phyloP scores from a whole-genome alignment of 202 grass and related monocot species.

The Thinopyrum obtusiflorum region DNA sequence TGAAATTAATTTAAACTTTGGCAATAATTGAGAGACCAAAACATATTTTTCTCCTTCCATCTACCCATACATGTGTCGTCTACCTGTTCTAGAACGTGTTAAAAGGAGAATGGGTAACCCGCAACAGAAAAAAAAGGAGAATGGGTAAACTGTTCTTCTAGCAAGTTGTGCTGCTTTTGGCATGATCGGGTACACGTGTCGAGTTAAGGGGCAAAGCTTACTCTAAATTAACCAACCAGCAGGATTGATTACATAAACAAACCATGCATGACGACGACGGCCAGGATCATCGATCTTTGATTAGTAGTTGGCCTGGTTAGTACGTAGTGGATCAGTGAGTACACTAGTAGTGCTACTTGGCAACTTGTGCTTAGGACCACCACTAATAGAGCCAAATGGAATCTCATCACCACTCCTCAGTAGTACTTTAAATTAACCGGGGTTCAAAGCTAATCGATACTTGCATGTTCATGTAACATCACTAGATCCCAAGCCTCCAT shows the following conservation, averaged over 20 bases:
- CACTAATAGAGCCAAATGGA: constrained; percentile 24
- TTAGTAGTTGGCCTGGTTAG: neutral
- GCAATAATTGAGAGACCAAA: neutral
- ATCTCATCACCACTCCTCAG: constrained; percentile 2
- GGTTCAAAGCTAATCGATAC: neutral
- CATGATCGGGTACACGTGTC: neutral
- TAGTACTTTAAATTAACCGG: neutral
- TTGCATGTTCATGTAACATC: neutral
- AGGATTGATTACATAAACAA: neutral
- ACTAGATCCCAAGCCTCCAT: neutral
- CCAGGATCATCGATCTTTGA: neutral
- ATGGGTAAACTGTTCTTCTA: neutral
- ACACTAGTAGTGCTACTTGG: neutral
- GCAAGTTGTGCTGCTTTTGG: neutral
- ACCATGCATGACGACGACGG: neutral
- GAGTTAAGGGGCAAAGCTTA: constrained; percentile 14
- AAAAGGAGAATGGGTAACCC: neutral
- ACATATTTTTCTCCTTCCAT: neutral
- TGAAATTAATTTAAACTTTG: neutral
- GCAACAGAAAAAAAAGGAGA: no score
- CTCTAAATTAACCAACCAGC: neutral
- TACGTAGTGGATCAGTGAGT: neutral
- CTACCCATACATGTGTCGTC: neutral
- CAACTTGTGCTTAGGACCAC: constrained; percentile 30
- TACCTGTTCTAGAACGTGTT: neutral